A percentile compares a stretch with the other conserved stretches of the same genome.
phyloP scores from a whole-genome alignment of 1,139 yeast genomes.

The Lodderomyces parapsilosis region DNA sequence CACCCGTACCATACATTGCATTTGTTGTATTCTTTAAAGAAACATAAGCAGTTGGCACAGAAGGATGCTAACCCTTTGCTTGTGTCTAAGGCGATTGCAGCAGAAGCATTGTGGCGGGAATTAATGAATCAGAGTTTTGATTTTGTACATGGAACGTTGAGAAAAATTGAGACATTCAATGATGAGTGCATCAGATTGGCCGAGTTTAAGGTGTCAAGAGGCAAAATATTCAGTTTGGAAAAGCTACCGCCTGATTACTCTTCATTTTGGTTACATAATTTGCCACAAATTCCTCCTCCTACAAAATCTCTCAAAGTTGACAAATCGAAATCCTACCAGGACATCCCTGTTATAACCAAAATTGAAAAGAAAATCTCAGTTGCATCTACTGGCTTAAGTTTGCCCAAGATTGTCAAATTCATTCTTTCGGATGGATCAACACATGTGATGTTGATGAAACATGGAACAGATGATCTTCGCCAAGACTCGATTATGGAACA shows the following conservation, averaged over 20 bases:
- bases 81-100: slow-evolving; percentile 50
- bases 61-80: slow-evolving; percentile 33
- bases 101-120: slow-evolving; percentile 44
- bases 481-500: slow-evolving; percentile 99
- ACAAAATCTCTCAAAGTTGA: slow-evolving; percentile 50
- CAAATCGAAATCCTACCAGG: slow-evolving; percentile 41
- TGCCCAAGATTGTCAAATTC: slow-evolving; percentile 74
- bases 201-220: slow-evolving; percentile 37
- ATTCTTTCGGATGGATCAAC: slow-evolving; percentile 53
- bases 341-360: slow-evolving; percentile 46
- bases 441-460: slow-evolving; percentile 68
- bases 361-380: slow-evolving; percentile 50
- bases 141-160: slow-evolving; percentile 18
- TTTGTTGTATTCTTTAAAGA: slow-evolving; percentile 56
- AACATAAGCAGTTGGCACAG: slow-evolving; percentile 37
- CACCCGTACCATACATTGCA: slow-evolving; percentile 84
- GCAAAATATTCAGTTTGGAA: slow-evolving; percentile 34
- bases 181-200: slow-evolving; percentile 54
- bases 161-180: slow-evolving; percentile 50
- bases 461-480: slow-evolving; percentile 86
- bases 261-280: slow-evolving; percentile 51
- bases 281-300: slow-evolving; percentile 70
- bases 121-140: slow-evolving; percentile 10
- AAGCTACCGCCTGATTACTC: slow-evolving; percentile 39
- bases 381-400: slow-evolving; percentile 81